Evolutionary conservation across 352 stramenopile species (phyloP).

Genomic region (Peronospora belbahrii): DNA sequence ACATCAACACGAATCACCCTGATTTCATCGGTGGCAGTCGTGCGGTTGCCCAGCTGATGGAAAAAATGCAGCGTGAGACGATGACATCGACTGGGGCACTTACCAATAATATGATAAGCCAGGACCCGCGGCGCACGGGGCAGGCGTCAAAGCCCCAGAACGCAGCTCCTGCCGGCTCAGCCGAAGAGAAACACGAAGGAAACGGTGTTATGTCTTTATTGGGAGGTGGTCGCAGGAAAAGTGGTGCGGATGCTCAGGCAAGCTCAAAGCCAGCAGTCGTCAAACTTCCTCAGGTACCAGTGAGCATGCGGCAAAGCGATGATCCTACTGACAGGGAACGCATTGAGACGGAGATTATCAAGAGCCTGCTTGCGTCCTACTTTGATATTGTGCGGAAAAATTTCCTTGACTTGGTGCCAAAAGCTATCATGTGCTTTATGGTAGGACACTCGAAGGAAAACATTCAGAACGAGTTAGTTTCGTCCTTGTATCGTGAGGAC

Average conservation of each 20-base stretch:
- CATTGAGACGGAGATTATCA: conserved; percentile 99
- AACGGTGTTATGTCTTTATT: conserved; percentile 74
- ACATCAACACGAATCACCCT: conserved; percentile 99
- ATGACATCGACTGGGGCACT: conserved; percentile 32
- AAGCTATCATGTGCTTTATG: conserved; percentile 99
- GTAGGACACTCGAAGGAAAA: conserved; percentile 92
- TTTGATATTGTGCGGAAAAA: conserved; percentile 99
- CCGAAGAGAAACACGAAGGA: conserved; percentile 51
- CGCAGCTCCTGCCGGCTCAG: conserved; percentile 5
- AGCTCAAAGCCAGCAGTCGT: conserved; percentile 69
- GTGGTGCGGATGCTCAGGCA: conserved; percentile 9
- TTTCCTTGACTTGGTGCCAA: conserved; percentile 98
- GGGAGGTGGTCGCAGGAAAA: conserved; percentile 59
- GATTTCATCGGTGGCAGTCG: conserved; percentile 97
- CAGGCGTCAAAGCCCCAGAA: conserved; percentile 23
- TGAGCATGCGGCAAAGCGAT: conserved; percentile 93
- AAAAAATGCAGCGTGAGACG: conserved; percentile 88
- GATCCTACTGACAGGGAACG: conserved; percentile 92
- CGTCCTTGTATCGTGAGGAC: conserved; percentile 94
- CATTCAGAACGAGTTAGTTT: conserved; percentile 97
- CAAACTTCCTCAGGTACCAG: conserved; percentile 93
- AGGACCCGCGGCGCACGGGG: conserved; percentile 41
- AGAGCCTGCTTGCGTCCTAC: conserved; percentile 94
- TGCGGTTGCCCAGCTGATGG: conserved; percentile 93
- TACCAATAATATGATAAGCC: conserved; percentile 35